Evolutionary conservation across 2,329 filamentous ascomycete genomes (phyloP).

Genomic region (Scedosporium minutisporum): DNA sequence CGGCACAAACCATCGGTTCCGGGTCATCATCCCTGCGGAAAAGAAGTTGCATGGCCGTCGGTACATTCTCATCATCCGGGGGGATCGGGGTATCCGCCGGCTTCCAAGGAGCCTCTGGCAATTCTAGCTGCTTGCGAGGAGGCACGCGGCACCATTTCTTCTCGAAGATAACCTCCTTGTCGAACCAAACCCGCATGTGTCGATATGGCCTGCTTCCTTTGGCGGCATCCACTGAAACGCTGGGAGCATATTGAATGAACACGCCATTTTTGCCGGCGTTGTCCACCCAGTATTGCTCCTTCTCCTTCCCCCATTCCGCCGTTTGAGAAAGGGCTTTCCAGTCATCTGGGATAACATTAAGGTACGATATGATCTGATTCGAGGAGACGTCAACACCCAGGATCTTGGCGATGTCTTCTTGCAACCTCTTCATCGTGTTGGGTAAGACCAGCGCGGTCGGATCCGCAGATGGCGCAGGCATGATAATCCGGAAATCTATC

Average conservation of each 20-base stretch:
- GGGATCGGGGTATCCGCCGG: not conserved
- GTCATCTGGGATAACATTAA: not conserved
- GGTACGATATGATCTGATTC: not conserved
- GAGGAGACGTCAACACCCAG: not conserved
- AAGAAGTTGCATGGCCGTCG: not conserved
- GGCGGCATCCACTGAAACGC: not conserved
- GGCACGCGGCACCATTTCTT: conserved; percentile 9
- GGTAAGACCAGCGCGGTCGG: not conserved
- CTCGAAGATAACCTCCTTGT: conserved; percentile 18
- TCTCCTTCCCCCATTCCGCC: not conserved
- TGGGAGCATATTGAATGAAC: conserved; percentile 1
- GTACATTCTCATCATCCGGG: not conserved
- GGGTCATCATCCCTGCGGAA: not conserved
- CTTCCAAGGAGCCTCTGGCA: not conserved
- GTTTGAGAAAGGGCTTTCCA: not conserved
- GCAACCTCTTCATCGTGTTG: not conserved
- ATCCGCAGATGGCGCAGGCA: not conserved
- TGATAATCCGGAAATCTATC: not conserved
- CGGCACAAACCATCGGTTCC: not conserved
- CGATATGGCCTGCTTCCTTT: not conserved
- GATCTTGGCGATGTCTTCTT: not conserved
- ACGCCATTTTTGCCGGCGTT: not conserved
- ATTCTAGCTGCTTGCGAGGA: not conserved
- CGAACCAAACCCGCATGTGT: conserved; percentile 6
- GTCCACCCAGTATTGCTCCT: not conserved